Evolutionary conservation across 257 asterid genomes (phyloP).

Genomic region (Apocynum venetum): DNA sequence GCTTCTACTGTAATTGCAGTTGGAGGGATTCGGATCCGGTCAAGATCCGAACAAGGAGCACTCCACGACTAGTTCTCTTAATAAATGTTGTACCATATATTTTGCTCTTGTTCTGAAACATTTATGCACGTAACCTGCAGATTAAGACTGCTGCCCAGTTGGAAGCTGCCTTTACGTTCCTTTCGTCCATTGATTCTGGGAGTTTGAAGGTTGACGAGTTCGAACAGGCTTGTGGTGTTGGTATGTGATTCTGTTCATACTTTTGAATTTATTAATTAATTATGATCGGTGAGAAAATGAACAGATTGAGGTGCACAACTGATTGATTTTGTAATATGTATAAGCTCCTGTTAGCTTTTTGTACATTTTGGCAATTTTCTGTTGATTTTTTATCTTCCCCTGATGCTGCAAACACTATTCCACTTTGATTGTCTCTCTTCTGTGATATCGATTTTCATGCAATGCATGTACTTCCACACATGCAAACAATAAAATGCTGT

Average conservation of each 20-base stretch:
- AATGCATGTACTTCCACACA: too few relatives aligned
- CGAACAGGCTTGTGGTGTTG: slow-evolving; percentile 89
- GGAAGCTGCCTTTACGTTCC: slow-evolving; percentile 72
- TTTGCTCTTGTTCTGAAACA: neutral
- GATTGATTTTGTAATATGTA: neutral
- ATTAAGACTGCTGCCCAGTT: slow-evolving; percentile 72
- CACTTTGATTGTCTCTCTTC: neutral
- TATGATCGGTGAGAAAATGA: neutral
- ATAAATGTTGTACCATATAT: neutral
- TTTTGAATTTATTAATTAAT: neutral
- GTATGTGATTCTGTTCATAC: slow-evolving; percentile 33
- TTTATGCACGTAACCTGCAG: slow-evolving; percentile 29
- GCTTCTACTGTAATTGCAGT: neutral
- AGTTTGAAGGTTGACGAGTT: slow-evolving; percentile 46
- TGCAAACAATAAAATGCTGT: too few relatives aligned
- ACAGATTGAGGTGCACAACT: neutral
- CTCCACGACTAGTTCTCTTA: too few relatives aligned
- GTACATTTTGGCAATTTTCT: neutral
- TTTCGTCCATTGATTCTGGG: slow-evolving; percentile 52
- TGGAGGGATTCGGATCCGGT: neutral
- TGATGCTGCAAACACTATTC: neutral
- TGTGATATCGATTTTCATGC: neutral
- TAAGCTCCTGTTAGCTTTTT: neutral
- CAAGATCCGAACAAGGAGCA: too few relatives aligned
- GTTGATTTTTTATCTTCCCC: neutral